Evolutionary conservation across 352 stramenopile species (phyloP), one percentile per base, ranked within the genome.

Genomic region (Globisporangium paddicum): DNA sequence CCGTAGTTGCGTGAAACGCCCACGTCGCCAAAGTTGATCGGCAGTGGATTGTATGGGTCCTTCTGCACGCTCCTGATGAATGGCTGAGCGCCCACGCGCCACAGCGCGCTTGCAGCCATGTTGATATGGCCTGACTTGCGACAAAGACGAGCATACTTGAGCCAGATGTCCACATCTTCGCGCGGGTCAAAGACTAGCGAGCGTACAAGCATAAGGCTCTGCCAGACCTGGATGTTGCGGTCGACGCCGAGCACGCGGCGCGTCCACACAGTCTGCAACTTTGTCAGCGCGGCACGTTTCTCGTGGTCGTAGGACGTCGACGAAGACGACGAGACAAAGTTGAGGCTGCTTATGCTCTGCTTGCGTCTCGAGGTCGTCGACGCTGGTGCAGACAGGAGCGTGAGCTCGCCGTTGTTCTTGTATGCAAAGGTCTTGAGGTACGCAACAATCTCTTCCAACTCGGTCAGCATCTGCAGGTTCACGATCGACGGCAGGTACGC

Each of bases 401-500:
- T 91, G 47, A 91, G 61, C 60, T 93, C 81, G 16, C 80, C 83
- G 21, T 91, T 91, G 66, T 89, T 90, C 49, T 86, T 87, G 51
- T 85, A 74, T 9, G 81, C 75, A 66, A 89, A 90, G 40, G 69
- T 82, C 63, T 90, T 87, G 54, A 95, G 60, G 60, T 95, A 93
- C 26, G 82, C 71, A 10, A 97, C 75, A 38, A 96, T 92, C 62
- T 96, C 88, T 60, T 97, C 88, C 11, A 99, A 69, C 75, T 99
- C 97, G 2, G 95, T 94, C 16, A 99, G 84, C 68, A 96, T 96
- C 73, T 99, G 97, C 50, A 99, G 82, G 62, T 96, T 97, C 21
- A 99, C 97, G 66, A 99, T 97, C 40, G 93, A 96, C 34, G 88
- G 90, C 54, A 89, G 74, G 67, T 99, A 99, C 13, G 96, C 96